phyloP scores from a whole-genome alignment of 2,329 filamentous ascomycete genomes.

The Incumbomyces lentus region DNA sequence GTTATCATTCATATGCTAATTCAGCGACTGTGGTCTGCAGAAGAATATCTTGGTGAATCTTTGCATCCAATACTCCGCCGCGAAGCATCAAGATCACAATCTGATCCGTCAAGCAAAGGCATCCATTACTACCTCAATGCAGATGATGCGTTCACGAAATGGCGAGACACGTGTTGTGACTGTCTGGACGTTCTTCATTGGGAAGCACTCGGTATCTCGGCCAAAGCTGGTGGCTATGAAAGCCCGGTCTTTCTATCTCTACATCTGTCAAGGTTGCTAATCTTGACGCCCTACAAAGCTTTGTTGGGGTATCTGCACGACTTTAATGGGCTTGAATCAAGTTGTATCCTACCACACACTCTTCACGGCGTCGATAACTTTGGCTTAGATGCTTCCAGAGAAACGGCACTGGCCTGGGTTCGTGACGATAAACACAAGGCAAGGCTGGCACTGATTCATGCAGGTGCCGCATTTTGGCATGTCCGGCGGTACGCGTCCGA shows the following conservation, averaged over 20 bases:
- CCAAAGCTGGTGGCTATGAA: slow-evolving; percentile 40
- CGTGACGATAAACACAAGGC: too few species aligned
- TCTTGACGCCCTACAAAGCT: slow-evolving; percentile 40
- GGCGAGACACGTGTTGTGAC: slow-evolving; percentile 34
- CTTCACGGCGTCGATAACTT: too few species aligned
- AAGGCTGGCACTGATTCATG: too few species aligned
- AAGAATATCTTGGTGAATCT: too few species aligned
- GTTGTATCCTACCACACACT: slow-evolving; percentile 33
- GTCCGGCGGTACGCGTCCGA: slow-evolving; percentile 40
- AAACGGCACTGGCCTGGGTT: too few species aligned
- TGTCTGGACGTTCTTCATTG: slow-evolving; percentile 48
- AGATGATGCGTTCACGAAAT: slow-evolving; percentile 24
- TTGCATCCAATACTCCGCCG: too few species aligned
- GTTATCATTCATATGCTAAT: too few species aligned
- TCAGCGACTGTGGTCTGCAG: too few species aligned
- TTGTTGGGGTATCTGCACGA: slow-evolving; percentile 38
- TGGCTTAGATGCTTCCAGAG: too few species aligned
- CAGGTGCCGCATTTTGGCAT: slow-evolving; percentile 42
- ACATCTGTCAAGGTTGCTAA: slow-evolving; percentile 43
- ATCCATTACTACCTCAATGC: too few species aligned
- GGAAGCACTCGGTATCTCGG: slow-evolving; percentile 44
- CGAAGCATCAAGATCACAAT: too few species aligned
- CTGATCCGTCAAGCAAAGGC: too few species aligned
- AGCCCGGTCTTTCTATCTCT: slow-evolving; percentile 47
- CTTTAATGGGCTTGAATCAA: slow-evolving; percentile 49